Base-by-base conservation (phyloP, 2,329 filamentous ascomycete species). In the Laburnicola sp. region DNA sequence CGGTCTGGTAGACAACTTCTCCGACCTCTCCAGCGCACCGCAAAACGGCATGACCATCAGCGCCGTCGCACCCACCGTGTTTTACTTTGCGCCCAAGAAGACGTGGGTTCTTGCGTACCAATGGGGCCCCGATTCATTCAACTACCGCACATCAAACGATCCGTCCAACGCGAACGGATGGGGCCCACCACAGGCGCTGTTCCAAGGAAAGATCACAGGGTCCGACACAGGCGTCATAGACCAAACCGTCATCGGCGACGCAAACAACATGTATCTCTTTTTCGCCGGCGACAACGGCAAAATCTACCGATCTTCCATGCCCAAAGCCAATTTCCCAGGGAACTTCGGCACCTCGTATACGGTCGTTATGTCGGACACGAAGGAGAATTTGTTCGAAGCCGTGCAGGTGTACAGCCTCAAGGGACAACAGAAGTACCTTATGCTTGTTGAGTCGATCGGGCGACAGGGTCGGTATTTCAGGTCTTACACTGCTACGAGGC, bases 31-130 rank as follows among this genome's bases (percentile, higher is more conserved):
- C 21, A 71, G 76, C 0, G 81, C 77, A 0, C 70, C 62, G 53
- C 84, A 87, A 70, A 86, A 73, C 54, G 55, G 51, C 1, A 84
- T 83, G 79, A 73, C 30, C 38, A 39, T 51, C 3, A 59, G 53
- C 4, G 69, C 81, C 7, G 82, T 85, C 22, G 84, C 84, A 0
- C 85, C 85, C 1, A 83, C 82, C 0, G 71, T 87, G 41, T 86
- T 87, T 73, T 82, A 79, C 74, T 87, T 86, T 60, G 59, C 64
- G 4, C 85, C 84, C 0, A 86, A 85, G 72, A 76, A 72, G 57
- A 69, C 81, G 56, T 87, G 85, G 85, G 72, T 86, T n/a, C 76
- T 87, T 0, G 81, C 82, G n/a, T 81, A 86, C 62, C 83, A 87
- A 67, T 86, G 83, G 83, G 83, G 83, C 1, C 62, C 80, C 0